Evolutionary conservation across 371 early-diverging fungal species (phyloP).

Genomic region (Globomyces sp.): DNA sequence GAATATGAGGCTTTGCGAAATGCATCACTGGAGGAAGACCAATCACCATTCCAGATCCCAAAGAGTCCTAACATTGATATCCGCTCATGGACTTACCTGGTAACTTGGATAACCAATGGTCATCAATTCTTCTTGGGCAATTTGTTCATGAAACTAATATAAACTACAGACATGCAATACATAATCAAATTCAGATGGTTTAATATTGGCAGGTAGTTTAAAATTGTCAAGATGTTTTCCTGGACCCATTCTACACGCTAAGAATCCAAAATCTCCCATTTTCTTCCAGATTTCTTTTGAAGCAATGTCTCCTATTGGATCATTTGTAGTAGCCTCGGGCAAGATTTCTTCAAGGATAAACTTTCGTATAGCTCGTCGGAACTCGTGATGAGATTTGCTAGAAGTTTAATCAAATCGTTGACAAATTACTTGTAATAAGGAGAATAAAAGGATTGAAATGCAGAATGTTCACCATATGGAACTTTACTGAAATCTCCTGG

Average conservation of each 20-base stretch:
- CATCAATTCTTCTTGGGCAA: slow-evolving; percentile 47
- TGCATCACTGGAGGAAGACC: slow-evolving; percentile 61
- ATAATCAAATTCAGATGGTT: slow-evolving; percentile 51
- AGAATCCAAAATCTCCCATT: slow-evolving; percentile 49
- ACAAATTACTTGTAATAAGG: too few relatives aligned
- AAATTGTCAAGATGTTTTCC: slow-evolving; percentile 45
- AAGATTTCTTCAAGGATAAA: slow-evolving; percentile 48
- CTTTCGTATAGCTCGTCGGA: slow-evolving; percentile 55
- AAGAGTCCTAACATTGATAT: slow-evolving; percentile 19
- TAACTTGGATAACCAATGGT: slow-evolving; percentile 39
- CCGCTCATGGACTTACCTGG: not conserved
- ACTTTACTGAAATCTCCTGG: slow-evolving; percentile 49
- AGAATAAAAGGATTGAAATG: slow-evolving; percentile 39
- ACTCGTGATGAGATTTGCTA: slow-evolving; percentile 58
- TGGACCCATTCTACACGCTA: slow-evolving; percentile 48
- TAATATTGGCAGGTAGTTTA: slow-evolving; percentile 48
- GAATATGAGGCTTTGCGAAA: slow-evolving; percentile 38
- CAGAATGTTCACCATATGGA: slow-evolving; percentile 61
- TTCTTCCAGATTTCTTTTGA: slow-evolving; percentile 51
- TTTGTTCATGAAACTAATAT: slow-evolving; percentile 43
- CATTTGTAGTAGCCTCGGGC: slow-evolving; percentile 44
- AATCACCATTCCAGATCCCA: slow-evolving; percentile 48
- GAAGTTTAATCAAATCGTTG: slow-evolving; percentile 16
- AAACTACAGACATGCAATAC: too few relatives aligned
- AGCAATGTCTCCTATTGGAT: slow-evolving; percentile 50